Evolutionary conservation across 2,329 filamentous ascomycete species (phyloP).

Genomic region (Periconia macrospinosa): DNA sequence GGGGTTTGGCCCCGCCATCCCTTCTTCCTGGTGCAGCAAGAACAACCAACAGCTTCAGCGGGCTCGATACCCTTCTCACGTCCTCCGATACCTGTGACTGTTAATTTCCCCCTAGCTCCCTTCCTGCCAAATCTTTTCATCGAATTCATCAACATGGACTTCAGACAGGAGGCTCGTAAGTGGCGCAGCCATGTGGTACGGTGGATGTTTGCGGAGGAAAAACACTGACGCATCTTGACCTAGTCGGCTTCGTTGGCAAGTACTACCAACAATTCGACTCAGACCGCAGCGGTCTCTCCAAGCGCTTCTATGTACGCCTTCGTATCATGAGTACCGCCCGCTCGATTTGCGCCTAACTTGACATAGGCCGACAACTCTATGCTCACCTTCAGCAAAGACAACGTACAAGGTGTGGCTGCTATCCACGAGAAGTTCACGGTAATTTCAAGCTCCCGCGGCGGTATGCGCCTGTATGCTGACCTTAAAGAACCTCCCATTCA

Average conservation of each 20-base stretch:
- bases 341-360: constrained; percentile 6
- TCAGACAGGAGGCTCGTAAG: constrained; percentile 1
- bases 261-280: constrained; percentile 89
- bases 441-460: background rate
- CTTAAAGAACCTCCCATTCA: constrained; percentile 72
- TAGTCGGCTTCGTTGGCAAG: constrained; percentile 85
- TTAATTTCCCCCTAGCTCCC: no score
- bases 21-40: constrained; percentile 6
- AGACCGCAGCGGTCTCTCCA: constrained; percentile 65
- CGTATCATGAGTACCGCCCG: background rate
- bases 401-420: constrained; percentile 61
- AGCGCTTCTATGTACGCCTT: constrained; percentile 72
- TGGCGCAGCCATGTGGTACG: background rate
- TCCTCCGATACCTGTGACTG: background rate
- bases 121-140: background rate
- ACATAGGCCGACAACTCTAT: constrained; percentile 78
- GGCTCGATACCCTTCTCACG: constrained; percentile 11
- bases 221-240: background rate
- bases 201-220: background rate
- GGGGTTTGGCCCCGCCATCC: constrained; percentile 28
- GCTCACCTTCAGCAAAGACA: constrained; percentile 84
- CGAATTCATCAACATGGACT: constrained; percentile 1
- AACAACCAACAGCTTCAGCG: constrained; percentile 6
- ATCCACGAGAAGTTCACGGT: constrained; percentile 86
- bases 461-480: constrained; percentile 17